Evolutionary conservation across 2,329 filamentous ascomycete genomes (phyloP).

Genomic region (Onygena corvina): DNA sequence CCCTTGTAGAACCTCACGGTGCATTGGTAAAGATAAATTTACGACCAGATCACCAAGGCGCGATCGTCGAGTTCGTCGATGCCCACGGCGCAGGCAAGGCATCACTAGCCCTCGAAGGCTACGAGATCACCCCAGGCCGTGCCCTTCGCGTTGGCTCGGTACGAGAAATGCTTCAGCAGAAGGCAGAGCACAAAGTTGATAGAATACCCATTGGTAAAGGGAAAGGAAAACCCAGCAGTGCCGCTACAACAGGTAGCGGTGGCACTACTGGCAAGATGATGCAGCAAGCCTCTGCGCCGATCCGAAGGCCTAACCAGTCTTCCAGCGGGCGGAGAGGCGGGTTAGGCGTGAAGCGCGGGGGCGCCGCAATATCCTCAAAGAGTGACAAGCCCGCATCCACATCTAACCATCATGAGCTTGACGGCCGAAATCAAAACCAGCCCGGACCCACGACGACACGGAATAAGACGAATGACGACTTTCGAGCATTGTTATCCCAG

Average conservation of each 20-base stretch:
- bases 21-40: conserved; percentile 63
- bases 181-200: conserved; percentile 32
- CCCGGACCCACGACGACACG: conserved; percentile 17
- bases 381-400: background rate
- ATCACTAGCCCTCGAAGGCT: conserved; percentile 35
- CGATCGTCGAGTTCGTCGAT: conserved; percentile 69
- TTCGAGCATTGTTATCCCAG: conserved; percentile 40
- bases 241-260: conserved; percentile 1
- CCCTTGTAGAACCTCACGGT: conserved; percentile 59
- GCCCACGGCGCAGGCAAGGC: conserved; percentile 56
- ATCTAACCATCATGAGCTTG: background rate
- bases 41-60: conserved; percentile 70
- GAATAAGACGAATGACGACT: conserved; percentile 40
- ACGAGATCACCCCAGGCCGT: conserved; percentile 35
- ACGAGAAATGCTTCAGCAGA: conserved; percentile 38
- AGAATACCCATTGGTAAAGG: conserved; percentile 31
- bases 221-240: conserved; percentile 23
- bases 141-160: conserved; percentile 40
- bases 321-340: conserved; percentile 37
- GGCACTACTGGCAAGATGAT: conserved; percentile 13
- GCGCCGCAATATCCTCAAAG: background rate
- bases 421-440: conserved; percentile 11
- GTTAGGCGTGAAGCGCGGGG: conserved; percentile 35
- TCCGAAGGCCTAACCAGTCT: conserved; percentile 37
- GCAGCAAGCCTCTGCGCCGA: conserved; percentile 25